Evolutionary conservation across 108 stramenopile genomes (phyloP), one percentile per base, ranked within the genome.

Genomic region (Cyclotella sp.): DNA sequence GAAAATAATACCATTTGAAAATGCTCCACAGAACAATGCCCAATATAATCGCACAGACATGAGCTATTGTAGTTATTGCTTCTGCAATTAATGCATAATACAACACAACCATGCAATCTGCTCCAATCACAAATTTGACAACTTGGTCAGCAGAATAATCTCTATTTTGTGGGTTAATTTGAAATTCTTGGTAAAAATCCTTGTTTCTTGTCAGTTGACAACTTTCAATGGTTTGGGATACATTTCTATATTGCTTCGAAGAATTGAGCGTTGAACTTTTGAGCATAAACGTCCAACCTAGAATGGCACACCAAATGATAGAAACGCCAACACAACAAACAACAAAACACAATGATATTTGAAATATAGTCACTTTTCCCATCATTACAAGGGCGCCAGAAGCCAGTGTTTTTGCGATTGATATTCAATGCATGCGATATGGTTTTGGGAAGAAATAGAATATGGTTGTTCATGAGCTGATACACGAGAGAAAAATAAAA

Each of bases 301-400:
- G 40, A 49, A 77, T 67, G 39, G 85, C 79, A 60, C 83, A 84
- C 88, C 88, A 89, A 26, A 89, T 68, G 58, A 89, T 89, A 22
- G 84, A 85, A 53, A 89, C 68, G 18, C 88, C 88, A 54, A 71
- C 72, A 68, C 88, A 89, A 9, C 64, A 74, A 28, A 89, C 16
- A 22, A 66, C 54, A 16, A 89, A 69, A 70, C 88, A 89, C 14
- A 89, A 73, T 22, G 24, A 14, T 39, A 86, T 61, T 63, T 89
- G 88, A 59, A 88, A 88, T 41, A 59, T 21, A 26, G 61, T 53
- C 0, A 85, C 86, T 34, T 57, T 26, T 6, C 34, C 34, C 34
- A 34, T 34, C 6, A 6, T 34, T 5, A 34, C 34, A 34, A 34
- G 34, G 6, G 6, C 6, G n/a, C 34, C 34, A 34, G 34, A 6